Evolutionary conservation across 2,329 filamentous ascomycete genomes (phyloP), one percentile per base, ranked within the genome.

Genomic region (Penicillium sp.): DNA sequence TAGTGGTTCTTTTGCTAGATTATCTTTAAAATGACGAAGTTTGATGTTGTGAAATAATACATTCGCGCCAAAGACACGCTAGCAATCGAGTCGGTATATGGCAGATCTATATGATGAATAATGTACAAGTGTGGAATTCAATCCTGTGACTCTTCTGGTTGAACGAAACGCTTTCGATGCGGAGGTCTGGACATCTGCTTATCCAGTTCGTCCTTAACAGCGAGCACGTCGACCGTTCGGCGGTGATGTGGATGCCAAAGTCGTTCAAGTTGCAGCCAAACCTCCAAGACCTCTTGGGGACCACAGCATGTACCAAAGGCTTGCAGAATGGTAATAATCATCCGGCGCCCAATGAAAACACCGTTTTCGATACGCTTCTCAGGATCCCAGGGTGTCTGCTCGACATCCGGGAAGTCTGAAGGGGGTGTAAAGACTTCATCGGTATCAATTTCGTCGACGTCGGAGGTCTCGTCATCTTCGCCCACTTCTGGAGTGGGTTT

Each of bases 281-380:
- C 69, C 27, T 73, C 68, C 52, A 73, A 63, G 14, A 76, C 63
- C 50, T 72, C 71, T 6, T 69, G 54, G 6, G 67, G 67, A 9
- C 68, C 69, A 49, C 69, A 72, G 50, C 72, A 75, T 24, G 65
- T 57, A 39, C 69, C 70, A 59, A 76, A 76, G 5, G 74, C 74
- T 39, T 69, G 71, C 27, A 77, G 57, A 44, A 75, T 73, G 16
- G 67, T 59, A 40, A 73, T 67, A 24, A 74, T 68, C 59, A 76
- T 70, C 43, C 67, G 69, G 22, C 72, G 72, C n/a, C 74, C 73
- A 8, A 77, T 58, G 46, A 76, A 76, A 11, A 76, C 67, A 4
- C 69, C 70, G 52, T 75, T 75, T 34, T 75, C 70, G 16, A 75
- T 63, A 42, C 66, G 67, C 34, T 58, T 63, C 24, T 70, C 66